Conservation (phyloP, 192 early-diverging fungal species). For the Phlyctochytrium bullatum region DNA sequence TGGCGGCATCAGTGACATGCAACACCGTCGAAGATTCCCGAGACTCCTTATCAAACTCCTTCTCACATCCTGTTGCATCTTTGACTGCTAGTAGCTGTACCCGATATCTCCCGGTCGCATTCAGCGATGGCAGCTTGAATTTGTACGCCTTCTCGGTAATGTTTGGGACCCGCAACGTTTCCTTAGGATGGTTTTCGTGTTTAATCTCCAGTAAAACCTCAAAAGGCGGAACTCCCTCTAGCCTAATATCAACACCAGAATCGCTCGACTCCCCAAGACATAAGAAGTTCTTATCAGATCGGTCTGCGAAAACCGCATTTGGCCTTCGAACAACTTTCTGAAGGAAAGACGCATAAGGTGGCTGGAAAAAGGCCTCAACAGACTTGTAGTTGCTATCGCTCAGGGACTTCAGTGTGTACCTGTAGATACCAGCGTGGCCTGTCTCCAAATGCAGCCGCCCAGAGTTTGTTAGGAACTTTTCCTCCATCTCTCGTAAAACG, state of each 20-base stretch:
- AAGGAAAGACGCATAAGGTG: background rate
- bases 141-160: constrained; percentile 18
- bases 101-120: constrained; percentile 36
- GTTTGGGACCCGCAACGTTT: constrained; percentile 25
- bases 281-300: constrained; percentile 28
- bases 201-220: constrained; percentile 34
- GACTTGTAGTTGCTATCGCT: constrained; percentile 46
- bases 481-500: constrained; percentile 11
- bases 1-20: constrained; percentile 47
- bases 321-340: constrained; percentile 36
- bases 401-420: constrained; percentile 33
- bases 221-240: constrained; percentile 42
- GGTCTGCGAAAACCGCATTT: constrained; percentile 38
- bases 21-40: constrained; percentile 16
- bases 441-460: constrained; percentile 32
- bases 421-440: constrained; percentile 32
- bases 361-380: background rate
- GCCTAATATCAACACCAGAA: constrained; percentile 25
- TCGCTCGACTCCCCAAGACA: constrained; percentile 39
- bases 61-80: constrained; percentile 43
- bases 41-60: constrained; percentile 21
- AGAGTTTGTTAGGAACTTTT: constrained; percentile 17
- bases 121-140: constrained; percentile 26
- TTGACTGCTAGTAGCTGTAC: constrained; percentile 33
- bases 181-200: constrained; percentile 39